Evolutionary conservation across 805 yeast species (phyloP), one percentile per base, ranked within the genome.

Genomic region (Huiozyma naganishii): DNA sequence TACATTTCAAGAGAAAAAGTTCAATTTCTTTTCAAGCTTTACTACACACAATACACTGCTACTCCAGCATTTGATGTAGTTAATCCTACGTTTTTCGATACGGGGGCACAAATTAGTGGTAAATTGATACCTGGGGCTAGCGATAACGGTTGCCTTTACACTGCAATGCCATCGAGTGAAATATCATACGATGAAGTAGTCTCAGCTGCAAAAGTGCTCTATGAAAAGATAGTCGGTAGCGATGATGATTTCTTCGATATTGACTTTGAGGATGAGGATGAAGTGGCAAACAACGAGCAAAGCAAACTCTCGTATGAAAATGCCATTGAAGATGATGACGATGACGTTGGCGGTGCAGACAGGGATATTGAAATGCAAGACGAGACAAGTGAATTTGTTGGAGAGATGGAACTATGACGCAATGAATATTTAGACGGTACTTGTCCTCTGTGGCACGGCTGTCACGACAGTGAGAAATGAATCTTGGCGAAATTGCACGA

Each of bases 201-300:
- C 13, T 79, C 89, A 2, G 92, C 87, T 48, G 87, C 89, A 6
- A 83, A 79, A 58, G 67, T 76, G 17, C 60, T 90, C 36, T 90
- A 86, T 61, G 79, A 77, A 48, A 71, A 73, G 45, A 80, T 90
- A 48, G 94, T 92, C 8, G 97, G 97, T 7, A 76, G 95, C 1
- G 92, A 84, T 59, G 97, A 90, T 54, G 97, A 90, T 64, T 92
- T 92, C 67, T 90, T 90, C 59, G 95, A 87, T 61, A 85, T 90
- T 36, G 97, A 90, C 64, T 90, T 90, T 58, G 97, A 90, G 64
- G 97, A 90, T 61, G 96, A 88, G 17, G 95, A 84, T 37, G 89
- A 79, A n/a, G 40, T 38, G 17, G 40, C 28, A 11, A 35, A 36
- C 27, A 27, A 33, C 13, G 35, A 36, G 12, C 39, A 38, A 8